phyloP scores from a whole-genome alignment of 345 rosid genomes.

The Xanthoceras sorbifolium region DNA sequence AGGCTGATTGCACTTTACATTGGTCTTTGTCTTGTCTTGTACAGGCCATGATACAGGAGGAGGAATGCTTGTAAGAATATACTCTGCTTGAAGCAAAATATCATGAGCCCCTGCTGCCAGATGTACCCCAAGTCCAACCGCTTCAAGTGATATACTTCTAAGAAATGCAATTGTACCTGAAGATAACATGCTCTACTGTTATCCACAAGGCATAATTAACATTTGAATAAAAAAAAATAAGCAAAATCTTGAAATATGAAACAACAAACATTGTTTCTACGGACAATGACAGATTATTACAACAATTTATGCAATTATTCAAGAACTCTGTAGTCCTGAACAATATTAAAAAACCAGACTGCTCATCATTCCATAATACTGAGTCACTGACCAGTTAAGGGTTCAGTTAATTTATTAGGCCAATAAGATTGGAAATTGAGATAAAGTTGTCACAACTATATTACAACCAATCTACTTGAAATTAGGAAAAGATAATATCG shows the following conservation, averaged over 20 bases:
- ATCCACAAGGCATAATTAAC: background rate
- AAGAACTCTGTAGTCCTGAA: background rate
- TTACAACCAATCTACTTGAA: too few species aligned
- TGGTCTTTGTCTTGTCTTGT: conserved; percentile 53
- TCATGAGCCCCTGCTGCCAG: conserved; percentile 90
- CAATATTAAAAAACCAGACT: background rate
- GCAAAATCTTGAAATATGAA: background rate
- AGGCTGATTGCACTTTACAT: conserved; percentile 79
- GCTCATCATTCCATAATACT: background rate
- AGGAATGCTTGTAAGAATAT: conserved; percentile 54
- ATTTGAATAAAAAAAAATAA: background rate
- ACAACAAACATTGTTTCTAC: background rate
- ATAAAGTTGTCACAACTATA: too few species aligned
- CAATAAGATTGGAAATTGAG: too few species aligned
- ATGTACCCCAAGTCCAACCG: conserved; percentile 94
- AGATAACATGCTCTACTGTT: conserved; percentile 12
- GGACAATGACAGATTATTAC: too few species aligned
- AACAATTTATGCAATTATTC: background rate
- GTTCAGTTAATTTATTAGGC: background rate
- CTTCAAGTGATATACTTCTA: conserved; percentile 90
- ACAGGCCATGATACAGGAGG: conserved; percentile 52
- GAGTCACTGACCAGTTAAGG: background rate
- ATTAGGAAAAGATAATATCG: too few species aligned
- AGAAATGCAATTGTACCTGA: conserved; percentile 92
- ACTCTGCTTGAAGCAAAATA: conserved; percentile 76